A percentile compares a stretch with the other conserved stretches of the same genome.
Evolutionary conservation across 805 yeast species (phyloP).

Genomic region (Pichia kluyveri): DNA sequence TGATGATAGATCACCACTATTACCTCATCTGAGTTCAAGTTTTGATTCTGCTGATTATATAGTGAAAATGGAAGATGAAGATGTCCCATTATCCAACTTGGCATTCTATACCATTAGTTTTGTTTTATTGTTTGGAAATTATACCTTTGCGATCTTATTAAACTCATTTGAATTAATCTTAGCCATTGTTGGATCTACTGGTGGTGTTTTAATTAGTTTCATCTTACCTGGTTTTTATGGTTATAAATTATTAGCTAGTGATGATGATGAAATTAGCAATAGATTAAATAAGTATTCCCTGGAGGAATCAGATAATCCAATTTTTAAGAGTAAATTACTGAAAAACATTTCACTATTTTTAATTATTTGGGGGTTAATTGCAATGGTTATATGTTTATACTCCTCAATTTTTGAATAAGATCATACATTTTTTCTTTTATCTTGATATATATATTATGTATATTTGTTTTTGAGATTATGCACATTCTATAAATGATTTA

Average conservation of each 20-base stretch:
- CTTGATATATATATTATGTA: too few species aligned
- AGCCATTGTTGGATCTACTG: conserved; percentile 75
- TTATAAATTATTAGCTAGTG: conserved; percentile 39
- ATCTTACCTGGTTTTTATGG: conserved; percentile 76
- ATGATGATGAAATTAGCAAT: conserved; percentile 11
- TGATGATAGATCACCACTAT: conserved; percentile 8
- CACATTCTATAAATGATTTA: too few species aligned
- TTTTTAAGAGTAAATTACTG: conserved; percentile 15
- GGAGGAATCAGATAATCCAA: conserved; percentile 14
- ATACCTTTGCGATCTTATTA: conserved; percentile 48
- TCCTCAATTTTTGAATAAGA: conserved; percentile 35
- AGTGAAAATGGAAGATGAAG: conserved; percentile 19
- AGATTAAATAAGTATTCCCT: conserved; percentile 16
- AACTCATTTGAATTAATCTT: conserved; percentile 59
- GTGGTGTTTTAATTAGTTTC: conserved; percentile 71
- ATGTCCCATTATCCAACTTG: conserved; percentile 37
- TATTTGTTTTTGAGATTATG: too few species aligned
- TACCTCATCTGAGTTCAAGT: neutral
- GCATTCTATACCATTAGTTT: conserved; percentile 44
- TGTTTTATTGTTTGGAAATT: conserved; percentile 37
- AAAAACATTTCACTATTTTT: conserved; percentile 28
- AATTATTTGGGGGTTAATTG: conserved; percentile 43
- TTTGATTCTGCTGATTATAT: neutral
- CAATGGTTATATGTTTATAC: conserved; percentile 46
- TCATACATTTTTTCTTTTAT: too few species aligned